phyloP scores from a whole-genome alignment of 495 filamentous ascomycete species.

The Endocarpon pusillum region DNA sequence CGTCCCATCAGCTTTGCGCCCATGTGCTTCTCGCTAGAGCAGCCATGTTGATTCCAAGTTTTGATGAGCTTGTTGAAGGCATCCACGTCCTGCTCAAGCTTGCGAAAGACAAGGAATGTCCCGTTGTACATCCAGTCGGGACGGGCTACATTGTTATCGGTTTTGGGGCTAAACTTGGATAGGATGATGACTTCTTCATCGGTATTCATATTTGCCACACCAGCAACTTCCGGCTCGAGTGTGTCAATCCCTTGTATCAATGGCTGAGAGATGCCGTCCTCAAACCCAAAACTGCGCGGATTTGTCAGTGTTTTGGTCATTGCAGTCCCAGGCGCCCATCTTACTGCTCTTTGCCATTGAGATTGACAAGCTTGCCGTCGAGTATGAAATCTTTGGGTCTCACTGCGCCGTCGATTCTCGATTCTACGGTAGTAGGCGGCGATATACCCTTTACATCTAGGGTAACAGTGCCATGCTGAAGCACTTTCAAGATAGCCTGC shows the following conservation, averaged over 20 bases:
- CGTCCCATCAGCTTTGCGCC: conserved; percentile 19
- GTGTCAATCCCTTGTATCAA: conserved; percentile 13
- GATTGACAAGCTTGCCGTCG: too few relatives aligned
- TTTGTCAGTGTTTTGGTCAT: too few relatives aligned
- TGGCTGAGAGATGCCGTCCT: conserved; percentile 17
- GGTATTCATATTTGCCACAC: too few relatives aligned
- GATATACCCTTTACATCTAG: too few relatives aligned
- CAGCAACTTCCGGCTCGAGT: too few relatives aligned
- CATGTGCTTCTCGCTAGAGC: conserved; percentile 13
- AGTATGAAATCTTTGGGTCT: conserved; percentile 2
- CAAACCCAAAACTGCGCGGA: conserved; percentile 19
- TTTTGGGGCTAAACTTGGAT: too few relatives aligned
- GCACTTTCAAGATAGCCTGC: background rate
- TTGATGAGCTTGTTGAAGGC: conserved; percentile 14
- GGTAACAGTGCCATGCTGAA: conserved; percentile 1
- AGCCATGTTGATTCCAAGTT: conserved; percentile 3
- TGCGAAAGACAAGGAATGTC: conserved; percentile 21
- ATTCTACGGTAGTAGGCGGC: background rate
- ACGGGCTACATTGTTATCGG: too few relatives aligned
- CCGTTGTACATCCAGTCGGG: conserved; percentile 19
- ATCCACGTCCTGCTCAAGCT: conserved; percentile 18
- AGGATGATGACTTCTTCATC: too few relatives aligned
- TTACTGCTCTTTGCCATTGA: conserved; percentile 1
- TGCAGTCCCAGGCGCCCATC: background rate
- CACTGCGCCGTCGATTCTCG: background rate